Evolutionary conservation across 768 basidiomycete species (phyloP), one percentile per base, ranked within the genome.

Genomic region (Boletellus ananiceps): DNA sequence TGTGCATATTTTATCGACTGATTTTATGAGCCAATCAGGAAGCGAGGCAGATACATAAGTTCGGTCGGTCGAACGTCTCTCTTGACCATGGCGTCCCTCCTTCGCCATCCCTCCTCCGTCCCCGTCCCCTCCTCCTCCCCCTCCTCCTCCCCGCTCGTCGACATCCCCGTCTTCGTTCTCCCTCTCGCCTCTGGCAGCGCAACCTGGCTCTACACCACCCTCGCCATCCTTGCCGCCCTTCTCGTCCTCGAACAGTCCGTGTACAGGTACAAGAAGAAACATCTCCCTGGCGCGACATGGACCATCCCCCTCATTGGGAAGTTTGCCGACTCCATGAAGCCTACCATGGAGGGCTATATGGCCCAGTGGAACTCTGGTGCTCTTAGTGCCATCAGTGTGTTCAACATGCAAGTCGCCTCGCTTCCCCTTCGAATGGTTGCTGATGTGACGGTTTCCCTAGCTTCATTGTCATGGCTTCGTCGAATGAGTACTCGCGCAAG

Each of bases 271-370:
- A 94, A 96, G 73, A 98, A 98, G 63, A 80, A 77, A 16, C 80
- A 87, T 58, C 79, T 97, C 7, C 93, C 95, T 0, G 95, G 95
- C 6, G 82, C 78, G 40, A 75, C 68, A 64, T 97, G 93, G 93
- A 96, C 93, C 12, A 93, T 96, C 55, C 96, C 96, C n/a, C 61
- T 99, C 61, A 97, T 99, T 48, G 96, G 96, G 49, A 93, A 93
- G 69, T 96, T 97, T 59, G 83, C 86, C 5, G 92, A 97, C 64
- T 94, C 91, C 5, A 73, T 95, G 73, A 81, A 86, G 57, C 96
- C 96, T 12, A 85, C 90, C 5, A 79, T 98, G 79, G 89, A 94
- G 64, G 81, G 80, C 36, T 99, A 99, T 75, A 88, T 86, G 76
- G 78, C 76, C 57, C 91, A 94, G 61, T 99, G 95, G 95, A 77